Percentiles rank a stretch among this genome's conserved stretches.
These are phyloP conservation scores for Petunia secreta DNA, from an alignment of 257 asterid genomes.

Conservation along the genomic window DNA sequence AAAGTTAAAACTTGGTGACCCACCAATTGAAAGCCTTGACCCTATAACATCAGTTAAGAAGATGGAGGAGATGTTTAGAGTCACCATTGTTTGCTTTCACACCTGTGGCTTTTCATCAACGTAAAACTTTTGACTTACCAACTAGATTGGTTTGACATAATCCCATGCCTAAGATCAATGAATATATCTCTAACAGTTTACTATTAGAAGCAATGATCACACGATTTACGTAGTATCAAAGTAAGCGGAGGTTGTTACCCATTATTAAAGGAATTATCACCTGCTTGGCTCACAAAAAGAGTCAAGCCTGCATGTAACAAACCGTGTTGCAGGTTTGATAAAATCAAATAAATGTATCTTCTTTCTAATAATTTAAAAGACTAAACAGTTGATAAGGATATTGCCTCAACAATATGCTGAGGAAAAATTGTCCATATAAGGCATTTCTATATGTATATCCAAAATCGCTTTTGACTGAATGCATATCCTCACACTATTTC, in stretches of 20 bases:
- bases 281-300: not conserved
- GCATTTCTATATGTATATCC: not conserved
- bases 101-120: not conserved
- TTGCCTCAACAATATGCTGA: not conserved
- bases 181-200: not conserved
- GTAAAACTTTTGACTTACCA: not conserved
- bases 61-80: slow-evolving; percentile 1
- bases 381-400: not conserved
- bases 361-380: not conserved
- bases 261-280: not conserved
- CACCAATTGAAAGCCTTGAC: not conserved
- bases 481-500: not conserved
- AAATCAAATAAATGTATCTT: not conserved
- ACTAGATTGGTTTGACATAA: not conserved
- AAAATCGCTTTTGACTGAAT: not conserved
- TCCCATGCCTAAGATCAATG: not conserved
- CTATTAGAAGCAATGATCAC: not conserved
- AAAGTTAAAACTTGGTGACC: not conserved
- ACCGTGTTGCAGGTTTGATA: not conserved
- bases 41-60: not conserved
- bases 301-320: not conserved
- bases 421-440: not conserved
- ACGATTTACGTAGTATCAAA: not conserved
- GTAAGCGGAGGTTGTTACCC: not conserved
- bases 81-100: not conserved